Evolutionary conservation across 225 moss, liverwort and hornwort species (phyloP), one percentile per base, ranked within the genome.

Genomic region (Takakia lepidozioides): DNA sequence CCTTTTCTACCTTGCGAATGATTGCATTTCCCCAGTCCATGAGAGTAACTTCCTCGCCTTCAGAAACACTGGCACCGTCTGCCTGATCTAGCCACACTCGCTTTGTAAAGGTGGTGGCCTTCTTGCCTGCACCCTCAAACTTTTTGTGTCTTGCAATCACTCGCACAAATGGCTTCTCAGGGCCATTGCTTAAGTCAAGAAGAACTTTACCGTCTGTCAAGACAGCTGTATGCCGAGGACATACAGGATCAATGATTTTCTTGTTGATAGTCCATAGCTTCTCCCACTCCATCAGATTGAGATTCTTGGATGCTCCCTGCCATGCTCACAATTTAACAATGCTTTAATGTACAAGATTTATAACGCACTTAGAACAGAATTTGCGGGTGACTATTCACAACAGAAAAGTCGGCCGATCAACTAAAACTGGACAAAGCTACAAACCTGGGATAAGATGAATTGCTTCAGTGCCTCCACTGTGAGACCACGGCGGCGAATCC

Each of bases 261-360:
- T 90, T 83, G 70, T 90, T 90, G 55, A 90, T 74, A 6, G 90
- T 90, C 90, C 86, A 90, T 11, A 90, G 63, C 66, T 86, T 90
- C 58, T 90, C 89, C 89, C 89, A 90, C 55, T 90, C 85, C 89
- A 90, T 90, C 37, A 86, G 65, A 44, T 86, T 90, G 58, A 90
- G 49, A 65, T 90, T 90, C 72, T 90, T 83, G 10, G 80, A 86
- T 40, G 85, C 86, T 10, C 86, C 89, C 89, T 89, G 70, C 21
- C 39, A 54, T n/a, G 9, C 17, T 5, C 19, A 2, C 20, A 48
- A 47, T 19, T 2, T 19, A 14, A 15, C 29, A 9, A 55, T 18
- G 21, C 25, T 2, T 19, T 14, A 36, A 16, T 13, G 22, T 54
- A 2, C 17, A 36, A 8, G 3, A 29, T 19, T 42, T 7, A 8